Percentiles rank a stretch among this genome's conserved stretches.
phyloP scores from a whole-genome alignment of 129 eudicot species.

The Saussurea involucrata region DNA sequence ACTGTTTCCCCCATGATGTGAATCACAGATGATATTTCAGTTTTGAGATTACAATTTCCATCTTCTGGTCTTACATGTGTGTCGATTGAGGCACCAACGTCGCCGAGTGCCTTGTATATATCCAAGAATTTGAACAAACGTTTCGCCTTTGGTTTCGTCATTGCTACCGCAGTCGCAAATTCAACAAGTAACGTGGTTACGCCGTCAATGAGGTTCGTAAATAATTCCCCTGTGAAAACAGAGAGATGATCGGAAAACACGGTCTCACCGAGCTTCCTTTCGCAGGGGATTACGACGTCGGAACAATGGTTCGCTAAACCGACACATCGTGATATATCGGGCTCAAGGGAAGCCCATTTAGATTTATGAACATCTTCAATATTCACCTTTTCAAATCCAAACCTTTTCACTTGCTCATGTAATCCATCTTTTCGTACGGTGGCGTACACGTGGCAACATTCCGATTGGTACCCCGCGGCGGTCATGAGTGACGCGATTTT shows the following conservation, averaged over 20 bases:
- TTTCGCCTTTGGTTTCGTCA: slow-evolving; percentile 58
- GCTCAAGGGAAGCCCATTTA: slow-evolving; percentile 65
- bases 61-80: slow-evolving; percentile 6
- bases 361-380: slow-evolving; percentile 62
- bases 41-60: slow-evolving; percentile 29
- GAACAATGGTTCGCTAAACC: slow-evolving; percentile 54
- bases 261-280: slow-evolving; percentile 39
- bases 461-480: slow-evolving; percentile 53
- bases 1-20: slow-evolving; percentile 52
- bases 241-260: slow-evolving; percentile 40
- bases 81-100: slow-evolving; percentile 16
- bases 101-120: slow-evolving; percentile 55
- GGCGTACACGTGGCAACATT: slow-evolving; percentile 60
- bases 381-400: slow-evolving; percentile 49
- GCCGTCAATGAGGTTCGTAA: slow-evolving; percentile 35
- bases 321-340: slow-evolving; percentile 67
- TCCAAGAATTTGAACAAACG: slow-evolving; percentile 69
- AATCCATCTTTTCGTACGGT: slow-evolving; percentile 43
- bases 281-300: slow-evolving; percentile 41
- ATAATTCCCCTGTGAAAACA: slow-evolving; percentile 19
- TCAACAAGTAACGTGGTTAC: slow-evolving; percentile 55
- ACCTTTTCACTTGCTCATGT: slow-evolving; percentile 31
- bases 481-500: slow-evolving; percentile 49
- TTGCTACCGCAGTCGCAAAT: slow-evolving; percentile 47
- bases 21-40: slow-evolving; percentile 33